Evolutionary conservation across 192 early-diverging fungal genomes (phyloP), one percentile per base, ranked within the genome.

Genomic region (Linnemannia hyalina): DNA sequence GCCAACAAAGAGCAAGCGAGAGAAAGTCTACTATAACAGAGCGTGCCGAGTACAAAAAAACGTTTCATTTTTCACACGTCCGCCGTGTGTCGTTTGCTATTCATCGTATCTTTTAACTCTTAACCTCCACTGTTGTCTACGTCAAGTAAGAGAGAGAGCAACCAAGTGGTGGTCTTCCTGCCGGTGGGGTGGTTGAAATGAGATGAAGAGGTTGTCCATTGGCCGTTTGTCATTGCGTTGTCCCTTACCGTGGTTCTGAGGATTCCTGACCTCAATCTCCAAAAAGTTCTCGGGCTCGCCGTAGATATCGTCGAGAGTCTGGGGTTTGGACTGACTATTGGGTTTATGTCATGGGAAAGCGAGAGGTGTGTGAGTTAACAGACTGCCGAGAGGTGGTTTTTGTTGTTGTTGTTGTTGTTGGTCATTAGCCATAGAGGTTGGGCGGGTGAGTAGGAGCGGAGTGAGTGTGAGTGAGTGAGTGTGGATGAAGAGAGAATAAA

Each of bases 251-350:
- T 97, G 95, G 68, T 96, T 95, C 73, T 95, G 93, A 41, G 98
- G 97, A 91, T 97, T 97, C 73, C 90, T 90, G 38, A 99, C 96
- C 87, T 98, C 97, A 78, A 99, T 95, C 89, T 99, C 98, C 40
- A 99, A 89, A 88, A 98, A 99, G 92, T 98, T 99, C 88, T 99
- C 98, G 41, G 98, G 98, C 68, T 95, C 90, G 54, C 95, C 96
- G 89, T 99, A 99, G 76, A 90, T 90, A 63, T 93, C 92, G 49
- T 93, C 92, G 72, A 90, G 83, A 23, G 91, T 91, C 79, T 93
- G 92, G 69, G 91, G 91, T 74, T 90, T 89, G 75, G 90, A 88
- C 82, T 84, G 82, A 57, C 84, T 86, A 86, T 44, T 29, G 22
- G 16, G 32, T 26, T 0, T 29, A n/a, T n/a, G 22, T 52, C 49